Evolutionary conservation across 225 moss, liverwort and hornwort species (phyloP).

Genomic region (Lunularia cruciata): DNA sequence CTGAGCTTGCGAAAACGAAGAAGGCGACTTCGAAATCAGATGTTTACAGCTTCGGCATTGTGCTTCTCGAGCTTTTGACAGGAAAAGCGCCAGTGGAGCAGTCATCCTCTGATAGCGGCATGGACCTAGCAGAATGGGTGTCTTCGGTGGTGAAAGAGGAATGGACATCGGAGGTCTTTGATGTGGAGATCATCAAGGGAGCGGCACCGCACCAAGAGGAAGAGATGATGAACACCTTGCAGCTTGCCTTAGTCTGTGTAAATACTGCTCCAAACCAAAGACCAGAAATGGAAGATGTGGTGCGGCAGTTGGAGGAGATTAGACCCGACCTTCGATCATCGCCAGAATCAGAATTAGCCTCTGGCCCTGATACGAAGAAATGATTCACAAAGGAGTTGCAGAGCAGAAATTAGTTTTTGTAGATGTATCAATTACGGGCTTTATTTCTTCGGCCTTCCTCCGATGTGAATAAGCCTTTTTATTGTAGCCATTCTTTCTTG

Average conservation of each 20-base stretch:
- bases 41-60: constrained; percentile 91
- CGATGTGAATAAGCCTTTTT: constrained; percentile 44
- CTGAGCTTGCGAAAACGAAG: constrained; percentile 62
- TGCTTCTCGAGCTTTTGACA: constrained; percentile 62
- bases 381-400: not conserved
- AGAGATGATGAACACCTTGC: constrained; percentile 51
- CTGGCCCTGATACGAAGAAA: constrained; percentile 38
- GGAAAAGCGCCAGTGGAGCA: constrained; percentile 51
- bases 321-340: constrained; percentile 49
- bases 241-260: constrained; percentile 53
- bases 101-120: constrained; percentile 44
- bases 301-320: constrained; percentile 52
- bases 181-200: constrained; percentile 46
- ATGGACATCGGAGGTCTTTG: constrained; percentile 54
- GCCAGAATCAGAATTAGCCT: constrained; percentile 37
- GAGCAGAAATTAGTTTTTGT: constrained; percentile 17
- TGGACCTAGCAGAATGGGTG: constrained; percentile 56
- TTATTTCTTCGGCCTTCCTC: constrained; percentile 23
- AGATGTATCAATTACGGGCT: constrained; percentile 22
- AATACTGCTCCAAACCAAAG: constrained; percentile 44
- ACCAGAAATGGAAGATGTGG: constrained; percentile 54
- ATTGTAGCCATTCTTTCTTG: constrained; percentile 46
- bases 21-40: constrained; percentile 66
- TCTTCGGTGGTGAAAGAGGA: constrained; percentile 51
- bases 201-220: constrained; percentile 49